Base-by-base conservation (phyloP, 1,284 basidiomycete genomes). In the Naganishia sp. region DNA sequence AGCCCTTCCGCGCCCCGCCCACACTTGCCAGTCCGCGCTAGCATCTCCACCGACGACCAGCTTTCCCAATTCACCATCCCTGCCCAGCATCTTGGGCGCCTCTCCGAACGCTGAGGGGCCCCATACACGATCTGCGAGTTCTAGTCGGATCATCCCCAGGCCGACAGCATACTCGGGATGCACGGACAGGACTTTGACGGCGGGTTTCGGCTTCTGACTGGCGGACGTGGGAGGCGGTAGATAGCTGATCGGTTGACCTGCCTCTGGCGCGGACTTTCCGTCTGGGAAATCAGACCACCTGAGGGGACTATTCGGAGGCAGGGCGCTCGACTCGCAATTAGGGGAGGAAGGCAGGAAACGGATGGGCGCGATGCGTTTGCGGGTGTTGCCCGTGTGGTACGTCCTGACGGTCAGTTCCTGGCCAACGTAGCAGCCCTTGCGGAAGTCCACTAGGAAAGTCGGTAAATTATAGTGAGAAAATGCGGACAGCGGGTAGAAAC, bases 401-500 rank as follows among this genome's bases (percentile, higher is more conserved):
- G 95, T 98, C 35, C 96, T 86, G 2, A 97, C 94, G 0, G 95
- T 98, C 47, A 99, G 82, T 74, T 99, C 96, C 82, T 99, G 96
- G 3, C 96, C 96, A 1, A 99, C 88, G 75, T 98, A 99, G 78
- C 96, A 99, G 6, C 96, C 96, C 80, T 99, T 99, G 56, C 90
- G 84, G 77, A 97, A 97, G 79, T 98, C 94, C 72, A 99, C 94
- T 94, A 72, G 5, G 11, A 7, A 57, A 65, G 18, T 17, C 41
- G 15, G n/a, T 11, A 21, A 54, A 46, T 2, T 18, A 32, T 35
- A 45, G 39, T 23, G n/a, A 15, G 23, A 53, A 28, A 0, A 32
- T 23, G 18, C 28, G 28, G 28, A 28, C 28, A 28, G 28, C 28
- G 28, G 5, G 23, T 41, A 9, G 15, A 41, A 39, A 9, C 35